Evolutionary conservation across 1,139 yeast species (phyloP), one percentile per base, ranked within the genome.

Genomic region (Protomyces macrosporus): DNA sequence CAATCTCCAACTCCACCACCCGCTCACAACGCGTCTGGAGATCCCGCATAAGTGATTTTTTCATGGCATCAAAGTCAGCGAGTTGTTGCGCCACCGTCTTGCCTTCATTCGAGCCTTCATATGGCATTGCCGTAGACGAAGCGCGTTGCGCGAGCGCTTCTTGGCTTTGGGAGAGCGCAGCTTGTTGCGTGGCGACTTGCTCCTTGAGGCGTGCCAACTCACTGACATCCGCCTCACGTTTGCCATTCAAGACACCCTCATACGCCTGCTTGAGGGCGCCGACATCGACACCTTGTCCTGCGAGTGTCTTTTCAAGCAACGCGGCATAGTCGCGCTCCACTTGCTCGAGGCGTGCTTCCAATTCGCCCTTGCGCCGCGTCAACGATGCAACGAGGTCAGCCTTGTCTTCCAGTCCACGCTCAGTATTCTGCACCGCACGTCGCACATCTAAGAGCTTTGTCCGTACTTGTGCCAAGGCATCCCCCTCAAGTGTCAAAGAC

Each of bases 1-100:
- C 72, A 35, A 74, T 70, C 67, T 81, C 83, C 42, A 81, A 72
- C 65, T 78, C 80, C 4, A 76, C 77, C 34, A 80, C 69, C 12
- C 76, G 74, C 42, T 72, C 76, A 60, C 82, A 77, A 30, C 81
- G 76, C 3, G 71, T 73, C 58, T 77, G 79, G 30, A 81, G 69
- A 65, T 81, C 82, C 12, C 72, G 69, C 74, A 79, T 73, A 39
- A 81, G 69, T 6, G 75, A 71, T 34, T 72, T 71, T 65, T 78
- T 79, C 59, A 75, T 69, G 3, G 68, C 65, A 53, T 75, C 77
- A 59, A 72, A 73, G 33, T 73, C 72, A 10, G 63, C 63, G 12
- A 60, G 58, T 14, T 60, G 63, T 42, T 58, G 62, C 14, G 62
- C 52, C 16, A 58, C 56, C 9, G 62, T 40, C 42, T 52, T 51